Percentiles rank a stretch among this genome's conserved stretches.
These are phyloP conservation scores for Corymbia citriodora DNA, from an alignment of 441 rosid species.

Conservation along the genomic window DNA sequence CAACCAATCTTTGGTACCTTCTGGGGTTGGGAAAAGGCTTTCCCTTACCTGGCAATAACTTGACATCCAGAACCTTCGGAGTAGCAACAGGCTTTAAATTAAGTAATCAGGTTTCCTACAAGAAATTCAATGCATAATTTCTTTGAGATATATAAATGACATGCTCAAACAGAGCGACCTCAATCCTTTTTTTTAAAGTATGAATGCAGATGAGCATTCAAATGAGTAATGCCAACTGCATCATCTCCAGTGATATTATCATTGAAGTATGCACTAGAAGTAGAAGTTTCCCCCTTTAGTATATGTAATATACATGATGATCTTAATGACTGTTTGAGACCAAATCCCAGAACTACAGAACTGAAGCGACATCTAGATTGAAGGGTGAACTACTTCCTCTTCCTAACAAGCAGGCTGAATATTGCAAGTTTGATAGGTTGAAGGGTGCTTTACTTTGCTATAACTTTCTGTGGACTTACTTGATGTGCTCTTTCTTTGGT, in stretches of 20 bases:
- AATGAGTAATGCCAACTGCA: background rate
- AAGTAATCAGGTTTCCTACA: background rate
- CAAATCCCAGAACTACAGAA: background rate
- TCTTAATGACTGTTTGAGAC: background rate
- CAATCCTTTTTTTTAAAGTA: background rate
- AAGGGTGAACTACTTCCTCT: background rate
- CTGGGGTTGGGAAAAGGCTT: background rate
- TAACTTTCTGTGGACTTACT: background rate
- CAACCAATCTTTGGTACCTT: background rate
- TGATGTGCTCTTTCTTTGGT: background rate
- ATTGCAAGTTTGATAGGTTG: background rate
- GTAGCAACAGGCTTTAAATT: background rate
- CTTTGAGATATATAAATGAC: background rate
- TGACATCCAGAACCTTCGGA: background rate
- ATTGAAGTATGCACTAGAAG: background rate
- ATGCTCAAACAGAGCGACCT: background rate
- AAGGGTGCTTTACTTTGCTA: background rate
- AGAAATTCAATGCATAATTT: background rate
- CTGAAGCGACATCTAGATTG: background rate
- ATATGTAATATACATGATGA: background rate
- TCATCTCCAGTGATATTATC: background rate
- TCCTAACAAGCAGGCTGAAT: background rate
- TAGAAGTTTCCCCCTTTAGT: background rate
- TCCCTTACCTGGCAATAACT: background rate
- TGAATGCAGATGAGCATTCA: background rate